These are phyloP conservation scores for Eimeria tenella DNA, from an alignment of 169 alveolate genomes.

Conservation along the genomic window DNA sequence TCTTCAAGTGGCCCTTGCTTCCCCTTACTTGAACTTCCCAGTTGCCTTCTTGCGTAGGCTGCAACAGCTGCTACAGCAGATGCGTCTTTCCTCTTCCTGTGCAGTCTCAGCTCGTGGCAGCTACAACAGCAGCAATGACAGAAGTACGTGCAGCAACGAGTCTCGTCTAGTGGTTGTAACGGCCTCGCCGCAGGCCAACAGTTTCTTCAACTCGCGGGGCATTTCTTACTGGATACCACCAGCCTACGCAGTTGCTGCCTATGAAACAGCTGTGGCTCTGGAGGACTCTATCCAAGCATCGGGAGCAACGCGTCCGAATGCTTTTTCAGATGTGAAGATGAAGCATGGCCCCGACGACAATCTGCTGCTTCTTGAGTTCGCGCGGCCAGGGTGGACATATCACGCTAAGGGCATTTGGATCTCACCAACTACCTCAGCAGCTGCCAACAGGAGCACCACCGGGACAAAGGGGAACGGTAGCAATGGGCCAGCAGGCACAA, in stretches of 20 bases:
- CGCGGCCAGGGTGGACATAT: conserved; percentile 72
- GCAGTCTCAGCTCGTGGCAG: conserved; percentile 9
- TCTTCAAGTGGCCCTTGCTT: conserved; percentile 18
- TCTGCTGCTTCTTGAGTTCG: conserved; percentile 58
- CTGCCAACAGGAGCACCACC: neutral
- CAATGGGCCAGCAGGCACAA: neutral
- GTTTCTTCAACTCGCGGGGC: conserved; percentile 65
- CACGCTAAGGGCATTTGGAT: conserved; percentile 75
- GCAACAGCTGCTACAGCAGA: conserved; percentile 15
- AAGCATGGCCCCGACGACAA: neutral
- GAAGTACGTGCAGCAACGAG: conserved; percentile 28
- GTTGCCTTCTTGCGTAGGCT: conserved; percentile 31
- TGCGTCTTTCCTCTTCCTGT: neutral
- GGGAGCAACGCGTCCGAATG: neutral
- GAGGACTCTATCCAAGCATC: neutral
- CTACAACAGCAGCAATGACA: neutral
- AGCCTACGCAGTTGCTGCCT: conserved; percentile 31
- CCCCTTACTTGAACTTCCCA: conserved; percentile 59
- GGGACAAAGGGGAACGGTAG: neutral
- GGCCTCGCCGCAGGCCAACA: conserved; percentile 76
- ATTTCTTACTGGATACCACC: conserved; percentile 50
- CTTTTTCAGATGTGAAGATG: neutral
- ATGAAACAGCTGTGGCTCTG: conserved; percentile 7
- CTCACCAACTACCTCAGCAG: neutral
- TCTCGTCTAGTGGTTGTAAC: conserved; percentile 35